Base-by-base conservation (phyloP, 2,329 filamentous ascomycete species). In the Sarocladium kiliense region DNA sequence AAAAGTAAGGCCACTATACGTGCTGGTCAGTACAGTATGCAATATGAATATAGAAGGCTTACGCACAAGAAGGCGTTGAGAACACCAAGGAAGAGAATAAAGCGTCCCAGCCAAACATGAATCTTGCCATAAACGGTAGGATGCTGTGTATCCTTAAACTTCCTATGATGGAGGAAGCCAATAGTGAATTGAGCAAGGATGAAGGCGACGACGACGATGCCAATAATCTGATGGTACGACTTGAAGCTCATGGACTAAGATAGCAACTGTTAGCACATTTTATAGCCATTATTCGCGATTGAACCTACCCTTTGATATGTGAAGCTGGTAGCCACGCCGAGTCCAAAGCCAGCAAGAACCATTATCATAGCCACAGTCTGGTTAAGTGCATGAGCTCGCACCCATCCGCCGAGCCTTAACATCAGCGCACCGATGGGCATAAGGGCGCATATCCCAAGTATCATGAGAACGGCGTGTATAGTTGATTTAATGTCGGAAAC, bases 71-170 rank as follows among this genome's bases (percentile, higher is more conserved):
- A 82, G 21, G 74, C 79, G 59, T 86, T 85, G 55, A 78, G 61
- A 16, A 81, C 69, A 44, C 80, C 83, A 3, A 83, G 62, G 10
- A 76, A 64, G 19, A 86, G 72, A 34, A 81, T 71, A 3, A 77
- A 45, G 14, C 82, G 76, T 2, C 84, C 84, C 2, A 83, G 68
- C 77, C 81, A 82, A 19, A 80, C 67, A 66, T 87, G 84, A 23
- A 79, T 69, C 18, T 71, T 77, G 54, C 78, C 74, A 32, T 82
- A 72, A 59, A 74, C 73, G 25, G 80, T 80, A 1, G 77, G 67
- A 21, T 72, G 57, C 55, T 77, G 68, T 2, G 77, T 81, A 64
- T 73, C 70, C 61, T 75, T 78, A 65, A 73, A 82, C 36, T 77
- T 71, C 47, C 74, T 70, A 61, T 85, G 82, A 60, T 85, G 79